Evolutionary conservation across 2,329 filamentous ascomycete genomes (phyloP).

Genomic region (Sphaerostilbella broomeana): DNA sequence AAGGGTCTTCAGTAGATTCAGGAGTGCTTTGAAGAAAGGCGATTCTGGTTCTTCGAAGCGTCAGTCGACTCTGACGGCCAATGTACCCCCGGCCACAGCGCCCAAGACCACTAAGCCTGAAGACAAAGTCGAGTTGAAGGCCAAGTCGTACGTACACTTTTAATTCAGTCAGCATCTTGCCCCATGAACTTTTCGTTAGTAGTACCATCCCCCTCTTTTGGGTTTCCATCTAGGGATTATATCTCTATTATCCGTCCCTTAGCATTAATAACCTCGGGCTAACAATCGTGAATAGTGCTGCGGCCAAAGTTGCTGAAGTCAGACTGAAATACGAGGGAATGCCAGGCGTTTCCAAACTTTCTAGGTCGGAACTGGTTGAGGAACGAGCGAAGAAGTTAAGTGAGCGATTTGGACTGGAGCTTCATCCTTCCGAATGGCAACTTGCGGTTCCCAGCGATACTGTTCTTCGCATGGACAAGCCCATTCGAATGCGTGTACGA

Average conservation of each 20-base stretch:
- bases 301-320: constrained; percentile 17
- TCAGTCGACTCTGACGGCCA: not conserved
- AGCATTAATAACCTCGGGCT: constrained; percentile 3
- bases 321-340: constrained; percentile 24
- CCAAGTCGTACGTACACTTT: constrained; percentile 12
- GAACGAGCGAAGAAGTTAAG: constrained; percentile 51
- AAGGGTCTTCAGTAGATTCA: constrained; percentile 43
- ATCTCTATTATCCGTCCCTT: too few species aligned
- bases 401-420: constrained; percentile 49
- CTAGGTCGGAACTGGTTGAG: constrained; percentile 46
- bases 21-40: constrained; percentile 42
- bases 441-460: constrained; percentile 43
- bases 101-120: not conserved
- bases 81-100: not conserved
- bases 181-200: too few species aligned
- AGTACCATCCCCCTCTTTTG: not conserved
- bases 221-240: too few species aligned
- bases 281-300: constrained; percentile 5
- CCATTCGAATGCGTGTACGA: constrained; percentile 71
- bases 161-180: too few species aligned
- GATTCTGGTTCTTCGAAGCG: constrained; percentile 27
- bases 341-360: constrained; percentile 34
- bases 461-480: constrained; percentile 62
- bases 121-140: not conserved
- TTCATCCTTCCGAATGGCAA: constrained; percentile 49